Conservation (phyloP, 1,139 yeast genomes). For the Sugiyamaella castrensis region DNA sequence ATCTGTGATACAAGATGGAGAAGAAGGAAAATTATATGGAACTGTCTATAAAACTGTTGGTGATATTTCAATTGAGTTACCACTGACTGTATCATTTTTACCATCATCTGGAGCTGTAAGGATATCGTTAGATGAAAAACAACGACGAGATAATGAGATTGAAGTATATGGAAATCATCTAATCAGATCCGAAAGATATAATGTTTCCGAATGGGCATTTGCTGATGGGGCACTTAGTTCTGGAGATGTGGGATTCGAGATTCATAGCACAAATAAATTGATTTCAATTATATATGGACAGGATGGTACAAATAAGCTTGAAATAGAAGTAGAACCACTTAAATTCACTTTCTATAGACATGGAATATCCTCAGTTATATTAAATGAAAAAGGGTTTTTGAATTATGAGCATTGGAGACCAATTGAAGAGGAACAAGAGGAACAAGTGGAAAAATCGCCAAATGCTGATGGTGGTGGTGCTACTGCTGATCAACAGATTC, state of each 20-base stretch:
- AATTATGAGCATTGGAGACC: constrained; percentile 78
- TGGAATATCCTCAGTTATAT: constrained; percentile 47
- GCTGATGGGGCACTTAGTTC: constrained; percentile 23
- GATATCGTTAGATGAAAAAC: constrained; percentile 60
- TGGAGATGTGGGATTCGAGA: constrained; percentile 13
- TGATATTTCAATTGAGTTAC: constrained; percentile 42
- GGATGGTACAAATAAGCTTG: constrained; percentile 35
- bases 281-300: constrained; percentile 43
- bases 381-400: constrained; percentile 68
- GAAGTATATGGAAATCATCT: constrained; percentile 29
- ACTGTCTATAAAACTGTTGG: constrained; percentile 9
- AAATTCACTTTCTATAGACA: constrained; percentile 48
- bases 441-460: neutral
- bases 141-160: constrained; percentile 40
- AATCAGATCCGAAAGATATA: constrained; percentile 48
- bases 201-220: constrained; percentile 65
- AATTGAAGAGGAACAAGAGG: constrained; percentile 19
- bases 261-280: constrained; percentile 13
- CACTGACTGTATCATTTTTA: constrained; percentile 56
- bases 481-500: constrained; percentile 1
- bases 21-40: constrained; percentile 19
- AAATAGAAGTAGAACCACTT: constrained; percentile 50
- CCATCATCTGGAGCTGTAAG: constrained; percentile 52
- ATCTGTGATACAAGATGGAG: constrained; percentile 38
- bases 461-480: no score